Percentiles rank a stretch among this genome's conserved stretches.
Conservation (phyloP, 2,329 filamentous ascomycete genomes). For the Curvularia hawaiiensis region DNA sequence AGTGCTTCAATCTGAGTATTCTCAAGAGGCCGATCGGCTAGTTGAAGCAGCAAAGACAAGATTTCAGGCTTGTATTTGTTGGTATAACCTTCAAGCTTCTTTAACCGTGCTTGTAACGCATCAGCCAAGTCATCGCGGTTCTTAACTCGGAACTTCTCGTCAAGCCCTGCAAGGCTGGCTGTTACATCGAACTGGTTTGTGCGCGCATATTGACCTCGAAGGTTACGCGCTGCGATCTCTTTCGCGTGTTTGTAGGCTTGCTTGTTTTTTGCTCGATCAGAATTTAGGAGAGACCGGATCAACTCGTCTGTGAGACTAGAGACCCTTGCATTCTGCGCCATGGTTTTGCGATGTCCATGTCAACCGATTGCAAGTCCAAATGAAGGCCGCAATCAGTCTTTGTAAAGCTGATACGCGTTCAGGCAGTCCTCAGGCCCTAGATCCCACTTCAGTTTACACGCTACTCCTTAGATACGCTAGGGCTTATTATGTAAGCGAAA, state of each 20-base stretch:
- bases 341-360: constrained; percentile 45
- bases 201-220: constrained; percentile 50
- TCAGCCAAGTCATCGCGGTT: constrained; percentile 81
- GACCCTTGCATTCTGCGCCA: constrained; percentile 73
- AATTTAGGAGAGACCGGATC: constrained; percentile 66
- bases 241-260: constrained; percentile 46
- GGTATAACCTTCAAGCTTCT: constrained; percentile 60
- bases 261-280: constrained; percentile 43
- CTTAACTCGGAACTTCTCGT: constrained; percentile 84
- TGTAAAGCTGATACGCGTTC: constrained; percentile 16
- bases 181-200: constrained; percentile 57
- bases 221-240: constrained; percentile 47
- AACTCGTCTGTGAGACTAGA: constrained; percentile 72
- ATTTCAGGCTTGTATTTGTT: constrained; percentile 79
- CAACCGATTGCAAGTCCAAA: not conserved
- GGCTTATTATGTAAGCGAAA: not conserved
- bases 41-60: constrained; percentile 75
- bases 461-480: constrained; percentile 1
- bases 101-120: constrained; percentile 64
- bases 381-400: constrained; percentile 3
- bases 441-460: constrained; percentile 15
- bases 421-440: constrained; percentile 8
- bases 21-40: constrained; percentile 79
- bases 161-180: constrained; percentile 57
- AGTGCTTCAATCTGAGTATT: constrained; percentile 70